Conservation (phyloP, 805 yeast species). For the Lachancea kluyveri region DNA sequence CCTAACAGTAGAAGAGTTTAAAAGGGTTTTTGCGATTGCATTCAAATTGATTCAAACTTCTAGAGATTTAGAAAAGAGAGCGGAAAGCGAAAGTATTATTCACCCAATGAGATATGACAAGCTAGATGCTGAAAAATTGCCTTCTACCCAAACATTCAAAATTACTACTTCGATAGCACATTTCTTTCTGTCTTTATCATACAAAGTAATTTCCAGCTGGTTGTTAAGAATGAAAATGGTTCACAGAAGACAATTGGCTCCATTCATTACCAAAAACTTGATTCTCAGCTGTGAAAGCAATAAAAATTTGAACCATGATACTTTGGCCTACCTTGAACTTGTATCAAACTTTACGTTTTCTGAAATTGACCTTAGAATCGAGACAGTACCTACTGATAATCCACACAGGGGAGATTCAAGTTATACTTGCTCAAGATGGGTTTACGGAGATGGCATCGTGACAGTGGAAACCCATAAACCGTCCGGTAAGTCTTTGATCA, state of each 20-base stretch:
- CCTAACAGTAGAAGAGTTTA: constrained; percentile 70
- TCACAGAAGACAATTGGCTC: constrained; percentile 54
- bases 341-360: constrained; percentile 61
- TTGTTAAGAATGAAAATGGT: constrained; percentile 54
- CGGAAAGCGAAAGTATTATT: constrained; percentile 5
- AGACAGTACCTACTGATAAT: constrained; percentile 18
- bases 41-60: constrained; percentile 74
- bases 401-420: constrained; percentile 22
- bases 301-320: constrained; percentile 37
- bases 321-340: constrained; percentile 60
- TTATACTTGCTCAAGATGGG: constrained; percentile 43
- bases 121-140: constrained; percentile 44
- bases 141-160: constrained; percentile 44
- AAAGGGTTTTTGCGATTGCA: constrained; percentile 76
- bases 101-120: constrained; percentile 31
- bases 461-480: constrained; percentile 47
- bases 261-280: constrained; percentile 57
- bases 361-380: constrained; percentile 49
- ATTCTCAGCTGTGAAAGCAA: constrained; percentile 35
- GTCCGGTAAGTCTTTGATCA: constrained; percentile 46
- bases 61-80: constrained; percentile 37
- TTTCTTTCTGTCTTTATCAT: constrained; percentile 58
- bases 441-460: constrained; percentile 51
- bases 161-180: constrained; percentile 48
- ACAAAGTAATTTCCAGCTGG: constrained; percentile 65